Evolutionary conservation across 257 asterid species (phyloP).

Genomic region (Gentiana straminea): DNA sequence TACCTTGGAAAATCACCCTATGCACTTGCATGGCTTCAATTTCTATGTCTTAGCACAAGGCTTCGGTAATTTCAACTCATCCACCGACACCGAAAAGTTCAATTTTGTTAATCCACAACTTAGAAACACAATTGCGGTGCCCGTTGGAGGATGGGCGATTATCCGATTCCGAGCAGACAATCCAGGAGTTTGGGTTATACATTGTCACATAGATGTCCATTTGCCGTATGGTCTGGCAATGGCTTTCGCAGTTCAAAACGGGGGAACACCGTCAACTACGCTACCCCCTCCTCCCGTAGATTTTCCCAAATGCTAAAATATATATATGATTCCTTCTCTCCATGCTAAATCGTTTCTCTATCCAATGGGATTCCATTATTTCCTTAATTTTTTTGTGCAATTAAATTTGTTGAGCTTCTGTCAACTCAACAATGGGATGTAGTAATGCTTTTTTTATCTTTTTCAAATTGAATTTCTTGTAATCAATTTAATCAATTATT

Average conservation of each 20-base stretch:
- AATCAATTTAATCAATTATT: no score
- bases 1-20: slow-evolving; percentile 52
- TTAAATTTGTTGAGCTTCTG: no score
- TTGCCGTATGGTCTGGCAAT: slow-evolving; percentile 50
- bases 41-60: slow-evolving; percentile 62
- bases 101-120: slow-evolving; percentile 54
- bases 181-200: slow-evolving; percentile 79
- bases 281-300: slow-evolving; percentile 59
- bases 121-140: slow-evolving; percentile 50
- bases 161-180: slow-evolving; percentile 57
- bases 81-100: slow-evolving; percentile 28
- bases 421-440: no score
- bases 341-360: not conserved
- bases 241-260: slow-evolving; percentile 60
- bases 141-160: slow-evolving; percentile 62
- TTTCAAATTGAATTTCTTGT: no score
- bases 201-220: slow-evolving; percentile 74
- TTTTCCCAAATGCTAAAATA: slow-evolving; percentile 51
- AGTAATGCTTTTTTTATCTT: no score
- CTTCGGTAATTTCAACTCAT: slow-evolving; percentile 51
- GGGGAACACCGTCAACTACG: slow-evolving; percentile 38
- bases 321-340: no score
- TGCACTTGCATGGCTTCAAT: slow-evolving; percentile 59
- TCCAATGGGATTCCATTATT: no score
- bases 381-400: no score